phyloP scores from a whole-genome alignment of 208 protist species.

The Leishmania martiniquensis region DNA sequence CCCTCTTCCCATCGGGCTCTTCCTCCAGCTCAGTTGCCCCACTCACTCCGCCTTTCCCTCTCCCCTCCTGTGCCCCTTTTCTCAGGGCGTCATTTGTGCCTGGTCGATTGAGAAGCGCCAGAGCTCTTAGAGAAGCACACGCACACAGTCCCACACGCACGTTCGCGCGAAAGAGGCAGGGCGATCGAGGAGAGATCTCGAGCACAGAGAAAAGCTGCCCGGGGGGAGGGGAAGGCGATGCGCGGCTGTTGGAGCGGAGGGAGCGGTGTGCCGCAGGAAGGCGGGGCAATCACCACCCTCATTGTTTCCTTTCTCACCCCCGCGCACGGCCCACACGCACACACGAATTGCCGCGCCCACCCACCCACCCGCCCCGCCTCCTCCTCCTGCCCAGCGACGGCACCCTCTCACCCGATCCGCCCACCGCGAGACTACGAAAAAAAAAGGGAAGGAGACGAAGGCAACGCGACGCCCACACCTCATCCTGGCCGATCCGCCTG shows the following conservation, averaged over 20 bases:
- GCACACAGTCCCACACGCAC: neutral
- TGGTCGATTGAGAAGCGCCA: neutral
- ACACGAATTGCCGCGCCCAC: neutral
- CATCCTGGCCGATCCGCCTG: too few species aligned
- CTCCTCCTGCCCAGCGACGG: neutral
- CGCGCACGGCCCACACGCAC: neutral
- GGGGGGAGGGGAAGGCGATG: neutral
- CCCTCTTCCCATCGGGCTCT: neutral
- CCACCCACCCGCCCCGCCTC: neutral
- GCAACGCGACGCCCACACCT: neutral
- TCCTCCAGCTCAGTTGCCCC: too few species aligned
- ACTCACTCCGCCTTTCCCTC: neutral
- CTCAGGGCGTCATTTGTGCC: too few species aligned
- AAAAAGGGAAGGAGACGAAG: neutral
- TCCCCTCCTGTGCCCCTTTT: neutral
- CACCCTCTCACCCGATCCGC: neutral
- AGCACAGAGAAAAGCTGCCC: neutral
- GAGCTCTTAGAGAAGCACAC: constrained; percentile 2
- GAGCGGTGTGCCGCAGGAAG: too few species aligned
- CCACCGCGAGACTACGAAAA: neutral
- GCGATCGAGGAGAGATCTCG: too few species aligned
- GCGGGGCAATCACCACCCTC: neutral
- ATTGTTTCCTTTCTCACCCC: neutral
- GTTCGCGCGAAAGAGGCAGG: too few species aligned
- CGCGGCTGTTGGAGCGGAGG: neutral